These are phyloP conservation scores for Globisporangium emineosum DNA, from an alignment of 352 stramenopile species.

Conservation along the genomic window DNA sequence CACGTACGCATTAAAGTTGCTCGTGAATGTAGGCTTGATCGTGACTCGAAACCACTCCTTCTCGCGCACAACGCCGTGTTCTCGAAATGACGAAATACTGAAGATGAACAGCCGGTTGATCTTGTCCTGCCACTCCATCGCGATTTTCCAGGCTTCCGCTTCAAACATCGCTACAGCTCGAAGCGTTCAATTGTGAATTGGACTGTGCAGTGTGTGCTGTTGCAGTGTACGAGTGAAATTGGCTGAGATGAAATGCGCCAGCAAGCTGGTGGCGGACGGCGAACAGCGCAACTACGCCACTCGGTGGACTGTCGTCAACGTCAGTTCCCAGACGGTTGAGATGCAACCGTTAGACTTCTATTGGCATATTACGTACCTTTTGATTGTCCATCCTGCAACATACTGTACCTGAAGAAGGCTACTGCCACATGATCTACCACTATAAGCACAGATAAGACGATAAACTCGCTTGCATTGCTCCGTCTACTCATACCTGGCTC, in stretches of 20 bases:
- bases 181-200: neutral
- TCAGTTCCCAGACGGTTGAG: neutral
- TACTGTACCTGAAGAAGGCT: neutral
- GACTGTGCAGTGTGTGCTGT: neutral
- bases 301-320: neutral
- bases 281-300: neutral
- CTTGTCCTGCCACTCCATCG: neutral
- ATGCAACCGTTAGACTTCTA: neutral
- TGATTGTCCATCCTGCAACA: neutral
- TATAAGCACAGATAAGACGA: neutral
- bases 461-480: neutral
- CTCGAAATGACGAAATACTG: neutral
- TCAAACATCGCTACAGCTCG: neutral
- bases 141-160: neutral
- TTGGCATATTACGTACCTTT: neutral
- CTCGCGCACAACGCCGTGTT: neutral
- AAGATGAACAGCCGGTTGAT: neutral
- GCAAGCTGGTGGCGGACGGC: neutral
- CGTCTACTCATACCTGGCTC: slow-evolving; percentile 4
- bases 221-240: neutral
- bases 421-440: neutral
- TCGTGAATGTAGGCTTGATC: neutral
- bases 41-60: neutral
- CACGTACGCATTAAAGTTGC: neutral
- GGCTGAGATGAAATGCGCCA: too few relatives aligned